A percentile compares a stretch with the other conserved stretches of the same genome.
phyloP scores from a whole-genome alignment of 163 green algal species.

The Volvox carteri region DNA sequence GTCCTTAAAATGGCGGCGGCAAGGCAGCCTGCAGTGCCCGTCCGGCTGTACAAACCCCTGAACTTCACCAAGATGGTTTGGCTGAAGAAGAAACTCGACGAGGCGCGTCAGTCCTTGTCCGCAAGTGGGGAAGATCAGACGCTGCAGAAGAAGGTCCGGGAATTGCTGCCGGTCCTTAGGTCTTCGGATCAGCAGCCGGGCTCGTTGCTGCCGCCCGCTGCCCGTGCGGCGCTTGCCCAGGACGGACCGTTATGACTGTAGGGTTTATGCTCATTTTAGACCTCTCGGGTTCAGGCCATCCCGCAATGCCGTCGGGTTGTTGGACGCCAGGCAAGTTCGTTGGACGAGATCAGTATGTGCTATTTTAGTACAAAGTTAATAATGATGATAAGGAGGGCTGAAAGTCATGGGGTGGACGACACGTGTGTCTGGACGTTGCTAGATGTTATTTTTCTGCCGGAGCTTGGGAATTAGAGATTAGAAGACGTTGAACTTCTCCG shows the following conservation, averaged over 20 bases:
- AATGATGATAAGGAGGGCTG: too few relatives aligned
- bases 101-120: constrained; percentile 6
- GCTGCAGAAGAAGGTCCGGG: neutral
- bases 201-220: constrained; percentile 34
- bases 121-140: neutral
- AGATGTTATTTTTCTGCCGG: too few relatives aligned
- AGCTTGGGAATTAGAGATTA: too few relatives aligned
- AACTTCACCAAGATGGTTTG: constrained; percentile 52
- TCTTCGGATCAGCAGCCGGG: neutral
- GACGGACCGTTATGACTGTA: neutral
- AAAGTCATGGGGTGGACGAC: too few relatives aligned
- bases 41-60: constrained; percentile 66
- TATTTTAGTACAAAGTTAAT: too few relatives aligned
- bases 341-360: too few relatives aligned
- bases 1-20: constrained; percentile 75
- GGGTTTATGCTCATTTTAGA: too few relatives aligned
- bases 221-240: constrained; percentile 2
- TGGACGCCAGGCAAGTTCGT: too few relatives aligned
- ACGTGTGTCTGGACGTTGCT: too few relatives aligned
- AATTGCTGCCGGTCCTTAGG: neutral
- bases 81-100: constrained; percentile 58
- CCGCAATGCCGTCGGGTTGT: too few relatives aligned
- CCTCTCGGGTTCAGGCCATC: too few relatives aligned
- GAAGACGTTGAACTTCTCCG: too few relatives aligned
- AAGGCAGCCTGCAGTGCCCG: constrained; percentile 62